A percentile compares a stretch with the other conserved stretches of the same genome.
Conservation (phyloP, 352 stramenopile genomes). For the Pythium brassicae region DNA sequence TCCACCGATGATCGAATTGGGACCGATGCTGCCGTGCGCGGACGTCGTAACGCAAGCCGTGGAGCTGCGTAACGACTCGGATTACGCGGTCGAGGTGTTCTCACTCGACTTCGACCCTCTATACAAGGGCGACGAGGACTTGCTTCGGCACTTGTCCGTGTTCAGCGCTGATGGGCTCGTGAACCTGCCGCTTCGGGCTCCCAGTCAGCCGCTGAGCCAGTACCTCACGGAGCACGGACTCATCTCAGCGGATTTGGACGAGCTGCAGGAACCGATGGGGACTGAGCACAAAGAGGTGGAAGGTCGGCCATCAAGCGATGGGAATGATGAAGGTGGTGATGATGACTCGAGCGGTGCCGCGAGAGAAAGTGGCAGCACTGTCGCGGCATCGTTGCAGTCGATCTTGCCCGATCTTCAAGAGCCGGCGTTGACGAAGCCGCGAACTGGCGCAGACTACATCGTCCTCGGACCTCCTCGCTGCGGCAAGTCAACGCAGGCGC, state of each 20-base stretch:
- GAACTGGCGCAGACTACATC: slow-evolving; percentile 72
- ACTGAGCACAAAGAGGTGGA: not conserved
- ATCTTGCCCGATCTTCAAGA: not conserved
- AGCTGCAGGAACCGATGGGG: not conserved
- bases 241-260: slow-evolving; percentile 9
- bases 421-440: slow-evolving; percentile 1
- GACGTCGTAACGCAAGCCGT: slow-evolving; percentile 41
- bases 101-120: slow-evolving; percentile 84
- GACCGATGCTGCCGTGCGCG: slow-evolving; percentile 82
- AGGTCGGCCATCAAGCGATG: not conserved
- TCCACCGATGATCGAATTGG: slow-evolving; percentile 78
- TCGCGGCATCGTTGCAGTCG: not conserved
- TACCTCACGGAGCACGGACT: slow-evolving; percentile 53
- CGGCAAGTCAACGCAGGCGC: slow-evolving; percentile 78
- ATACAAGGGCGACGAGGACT: slow-evolving; percentile 85
- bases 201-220: slow-evolving; percentile 55
- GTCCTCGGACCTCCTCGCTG: slow-evolving; percentile 71
- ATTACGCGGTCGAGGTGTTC: slow-evolving; percentile 90
- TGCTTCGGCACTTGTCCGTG: slow-evolving; percentile 48
- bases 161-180: slow-evolving; percentile 71
- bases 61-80: slow-evolving; percentile 84
- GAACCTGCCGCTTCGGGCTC: slow-evolving; percentile 61
- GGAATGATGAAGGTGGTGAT: not conserved
- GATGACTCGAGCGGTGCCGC: not conserved
- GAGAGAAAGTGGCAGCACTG: not conserved